Base-by-base conservation (phyloP, 1,284 basidiomycete species). In the Sporisorium exsertum region DNA sequence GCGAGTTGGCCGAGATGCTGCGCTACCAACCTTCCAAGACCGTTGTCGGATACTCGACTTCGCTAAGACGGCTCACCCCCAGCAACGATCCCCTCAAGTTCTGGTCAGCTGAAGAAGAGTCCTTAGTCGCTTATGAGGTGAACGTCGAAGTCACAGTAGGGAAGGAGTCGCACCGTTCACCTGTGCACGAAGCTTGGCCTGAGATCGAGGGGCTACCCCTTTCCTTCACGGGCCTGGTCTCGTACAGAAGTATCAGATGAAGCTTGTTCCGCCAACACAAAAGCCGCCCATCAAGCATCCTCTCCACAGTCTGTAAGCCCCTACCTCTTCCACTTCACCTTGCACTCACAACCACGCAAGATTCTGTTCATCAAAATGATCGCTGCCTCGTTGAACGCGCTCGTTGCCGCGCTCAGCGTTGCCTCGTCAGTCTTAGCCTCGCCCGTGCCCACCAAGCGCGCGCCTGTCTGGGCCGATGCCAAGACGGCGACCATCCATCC, bases 401-500 rank as follows among this genome's bases (percentile, higher is more conserved):
- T 69, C n/a, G 35, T 65, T 4, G 40, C 56, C 16, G 35, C 58
- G 27, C 49, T 74, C 7, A 56, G 53, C 16, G 63, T 65, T 22
- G 65, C 59, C 12, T 64, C 72, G 5, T 52, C 55, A 18, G 62
- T 63, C 15, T 40, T 37, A 7, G 66, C 52, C 15, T 68, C 62
- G n/a, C 72, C 66, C 4, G 24, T 66, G 20, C 51, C 42, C 33
- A 29, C 29, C 54, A 63, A 59, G 58, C 61, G 68, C n/a, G 71
- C 68, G 5, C 75, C 75, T 7, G 58, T 61, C 37, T 77, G 71
- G 71, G 75, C 75, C 13, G 56, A 59, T 43, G 43, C 18, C 20
- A 47, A 22, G 29, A 62, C 57, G 6, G 76, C 77, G 9, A 76
- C 77, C 13, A 72, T 79, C 43, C 72, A 78, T 54, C 78, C 78